Evolutionary conservation across 768 basidiomycete genomes (phyloP).

Genomic region (Hydnomerulius pinastri): DNA sequence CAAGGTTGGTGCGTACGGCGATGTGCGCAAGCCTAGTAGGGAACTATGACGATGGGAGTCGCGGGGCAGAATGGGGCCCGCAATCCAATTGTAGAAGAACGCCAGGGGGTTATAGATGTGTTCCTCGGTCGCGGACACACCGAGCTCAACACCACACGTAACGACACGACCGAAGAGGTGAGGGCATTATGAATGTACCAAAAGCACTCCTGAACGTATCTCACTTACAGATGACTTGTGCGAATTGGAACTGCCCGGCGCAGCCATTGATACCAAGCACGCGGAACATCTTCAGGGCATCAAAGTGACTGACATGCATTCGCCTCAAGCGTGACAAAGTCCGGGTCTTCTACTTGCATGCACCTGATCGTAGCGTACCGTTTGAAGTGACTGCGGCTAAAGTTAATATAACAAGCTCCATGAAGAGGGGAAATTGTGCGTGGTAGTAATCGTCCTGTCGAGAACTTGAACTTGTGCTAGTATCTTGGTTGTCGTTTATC

Average conservation of each 20-base stretch:
- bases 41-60: constrained; percentile 43
- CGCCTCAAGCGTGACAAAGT: constrained; percentile 47
- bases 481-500: no score
- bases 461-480: no score
- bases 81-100: constrained; percentile 31
- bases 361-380: constrained; percentile 36
- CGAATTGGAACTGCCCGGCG: constrained; percentile 41
- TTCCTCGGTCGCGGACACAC: constrained; percentile 44
- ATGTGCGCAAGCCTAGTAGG: constrained; percentile 65
- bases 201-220: constrained; percentile 9
- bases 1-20: constrained; percentile 67
- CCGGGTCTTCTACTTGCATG: constrained; percentile 45
- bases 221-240: constrained; percentile 36
- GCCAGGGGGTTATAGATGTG: constrained; percentile 45
- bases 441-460: background rate
- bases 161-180: constrained; percentile 58
- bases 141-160: constrained; percentile 53
- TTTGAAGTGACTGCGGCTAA: constrained; percentile 37
- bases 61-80: constrained; percentile 40
- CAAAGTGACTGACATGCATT: constrained; percentile 1
- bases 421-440: constrained; percentile 37
- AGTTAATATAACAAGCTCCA: constrained; percentile 35
- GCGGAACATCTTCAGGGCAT: constrained; percentile 40
- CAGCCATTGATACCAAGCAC: constrained; percentile 55
- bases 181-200: background rate